Evolutionary conservation across 176 grass and related monocot genomes (phyloP), one percentile per base, ranked within the genome.

Genomic region (Musa acuminata): DNA sequence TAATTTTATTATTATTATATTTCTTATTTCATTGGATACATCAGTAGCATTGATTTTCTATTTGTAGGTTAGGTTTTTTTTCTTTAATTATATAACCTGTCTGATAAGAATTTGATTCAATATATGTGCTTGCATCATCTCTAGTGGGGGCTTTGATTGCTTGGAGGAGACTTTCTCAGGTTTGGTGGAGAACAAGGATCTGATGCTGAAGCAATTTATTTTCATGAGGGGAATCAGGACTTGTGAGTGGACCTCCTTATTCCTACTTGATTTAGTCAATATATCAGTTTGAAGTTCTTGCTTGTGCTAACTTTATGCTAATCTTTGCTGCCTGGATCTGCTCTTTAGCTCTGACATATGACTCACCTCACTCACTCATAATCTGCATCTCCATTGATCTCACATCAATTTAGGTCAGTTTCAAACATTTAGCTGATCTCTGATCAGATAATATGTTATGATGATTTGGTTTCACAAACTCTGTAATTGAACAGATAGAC

Each of bases 191-290:
- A 11, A 51, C 43, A 19, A 70, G 43, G 67, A 70, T 70, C 29
- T 21, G 43, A 70, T 70, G 67, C 43, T 70, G 7, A 49, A 51
- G 11, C 67, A 50, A 70, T 50, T 70, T 70, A 8, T 70, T 70
- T 70, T 14, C 16, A 70, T 70, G 13, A 19, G 35, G 35, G n/a
- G 67, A 70, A 70, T 65, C 63, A 26, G 11, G 26, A 21, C 13
- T 12, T 23, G n/a, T 8, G 21, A 14, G 12, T n/a, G 17, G n/a
- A 50, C 67, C 29, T 35, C 43, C 12, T 67, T 35, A 16, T 43
- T 43, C 35, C 35, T 67, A 35, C 25, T 67, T 16, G 22, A 67
- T 67, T 67, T 67, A 16, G 64, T 13, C 8, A 67, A 67, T 1
- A 29, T 68, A 12, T 67, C 64, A 35, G 26, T 2, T 67, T 67